Base-by-base conservation (phyloP, 768 basidiomycete species). In the Hysterangium stoloniferum region DNA sequence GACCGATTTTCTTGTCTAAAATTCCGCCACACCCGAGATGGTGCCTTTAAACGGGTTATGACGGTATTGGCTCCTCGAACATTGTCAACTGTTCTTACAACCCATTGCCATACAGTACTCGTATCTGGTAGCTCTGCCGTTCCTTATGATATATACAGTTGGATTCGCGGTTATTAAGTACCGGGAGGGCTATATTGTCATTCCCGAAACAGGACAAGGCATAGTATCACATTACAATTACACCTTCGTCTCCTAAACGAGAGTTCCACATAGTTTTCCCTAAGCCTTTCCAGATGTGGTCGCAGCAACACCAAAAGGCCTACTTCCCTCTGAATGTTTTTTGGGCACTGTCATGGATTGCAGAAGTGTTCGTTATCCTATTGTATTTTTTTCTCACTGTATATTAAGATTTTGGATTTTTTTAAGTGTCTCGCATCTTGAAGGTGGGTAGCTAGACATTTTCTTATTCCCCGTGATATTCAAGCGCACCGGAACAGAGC, bases 1-100 rank as follows among this genome's bases (percentile, higher is more conserved):
- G 87, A 90, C 62, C 73, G 75, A 52, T 90, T 90, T 70, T 76
- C 73, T 57, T 88, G 85, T 61, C 61, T 89, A 47, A 79, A 59
- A 84, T 84, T 53, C 56, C 75, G 60, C 6, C 6, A 4, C 1
- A 35, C 11, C 8, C 33, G n/a, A 20, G 7, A 28, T 8, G 85
- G 84, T n/a, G 75, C 83, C 3, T 90, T 90, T 68, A 90, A 87
- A 64, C 78, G 89, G 24, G 60, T 90, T 61, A 90, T 91, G 88
- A 90, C 85, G 32, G 86, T 88, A 53, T 9, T 49, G 78, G 63
- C n/a, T 19, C 11, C 11, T 15, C 4, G 27, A 25, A 35, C 13
- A 17, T 35, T 45, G 11, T 20, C 4, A 24, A 4, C 5, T 35
- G 22, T 28, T 32, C 45, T 47, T 25, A 13, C 7, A 12, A 22